Evolutionary conservation across 192 early-diverging fungal genomes (phyloP), one percentile per base, ranked within the genome.

Genomic region (Backusella parvicylindrica): DNA sequence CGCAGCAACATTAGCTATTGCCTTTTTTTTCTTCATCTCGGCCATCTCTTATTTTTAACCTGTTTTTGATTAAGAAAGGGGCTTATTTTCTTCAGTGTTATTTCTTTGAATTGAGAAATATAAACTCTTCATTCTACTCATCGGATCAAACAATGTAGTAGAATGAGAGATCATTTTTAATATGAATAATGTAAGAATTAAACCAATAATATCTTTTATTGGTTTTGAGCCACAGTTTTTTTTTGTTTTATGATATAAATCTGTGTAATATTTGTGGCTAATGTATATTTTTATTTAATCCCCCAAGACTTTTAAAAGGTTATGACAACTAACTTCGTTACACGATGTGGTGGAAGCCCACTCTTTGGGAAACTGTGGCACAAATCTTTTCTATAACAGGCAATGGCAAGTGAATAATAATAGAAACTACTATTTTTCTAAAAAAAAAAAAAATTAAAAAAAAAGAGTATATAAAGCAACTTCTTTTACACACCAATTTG

Each of bases 261-360:
- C 50, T 53, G 50, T 53, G 50, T 53, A 53, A 53, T 53, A 21
- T 53, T 53, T 53, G 50, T 53, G 50, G 50, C 50, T 53, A 53
- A 53, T 53, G 18, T 53, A 21, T 50, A 50, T 18, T 50, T 50
- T 50, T 50, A 7, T 53, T 53, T 26, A 53, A 21, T 53, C 9
- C 50, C 50, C 21, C 50, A 53, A 53, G 21, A 9, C 8, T 21
- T 53, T 53, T 53, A 21, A 53, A 53, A 53, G 9, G 21, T 53
- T 53, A 53, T 53, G 50, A 9, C 50, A 53, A 53, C 6, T 11
- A 53, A 21, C n/a, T 50, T 53, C 21, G 50, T 53, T 53, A 53
- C 50, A 53, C 50, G 6, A 11, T 23, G 9, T 53, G 21, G 21
- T 21, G 50, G 50, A 53, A 53, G 50, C 21, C 9, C 21, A 53